These are phyloP conservation scores for Russula compacta DNA, from an alignment of 768 basidiomycete genomes.

Conservation along the genomic window DNA sequence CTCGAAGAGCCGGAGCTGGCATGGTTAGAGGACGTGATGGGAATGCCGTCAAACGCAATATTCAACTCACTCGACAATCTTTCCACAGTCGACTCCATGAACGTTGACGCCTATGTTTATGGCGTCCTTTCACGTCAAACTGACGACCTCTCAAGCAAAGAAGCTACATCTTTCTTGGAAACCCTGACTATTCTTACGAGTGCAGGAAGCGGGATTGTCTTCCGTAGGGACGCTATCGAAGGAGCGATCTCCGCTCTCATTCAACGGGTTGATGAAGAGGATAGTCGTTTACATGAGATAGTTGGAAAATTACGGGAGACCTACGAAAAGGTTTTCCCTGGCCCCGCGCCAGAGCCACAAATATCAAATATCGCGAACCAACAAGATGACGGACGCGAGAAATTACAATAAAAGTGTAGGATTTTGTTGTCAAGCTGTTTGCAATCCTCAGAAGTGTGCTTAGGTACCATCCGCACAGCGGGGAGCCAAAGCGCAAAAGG, in stretches of 20 bases:
- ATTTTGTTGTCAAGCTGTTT: neutral
- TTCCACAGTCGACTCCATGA: neutral
- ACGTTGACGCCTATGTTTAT: conserved; percentile 1
- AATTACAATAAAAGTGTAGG: neutral
- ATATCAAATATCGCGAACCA: neutral
- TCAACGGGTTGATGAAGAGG: neutral
- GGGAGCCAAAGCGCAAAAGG: neutral
- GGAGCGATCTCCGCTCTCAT: neutral
- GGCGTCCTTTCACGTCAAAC: conserved; percentile 1
- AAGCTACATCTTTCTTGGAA: neutral
- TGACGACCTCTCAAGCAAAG: neutral
- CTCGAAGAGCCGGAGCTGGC: neutral
- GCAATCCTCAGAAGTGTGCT: no score
- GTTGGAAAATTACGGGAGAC: neutral
- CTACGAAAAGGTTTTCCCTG: neutral
- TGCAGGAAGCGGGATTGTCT: neutral
- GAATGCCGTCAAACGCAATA: neutral
- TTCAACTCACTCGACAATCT: neutral
- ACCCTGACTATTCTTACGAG: neutral
- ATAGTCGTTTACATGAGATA: conserved; percentile 26
- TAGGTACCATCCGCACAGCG: no score
- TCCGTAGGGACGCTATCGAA: neutral
- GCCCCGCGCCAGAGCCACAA: neutral
- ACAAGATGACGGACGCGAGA: neutral
- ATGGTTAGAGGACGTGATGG: conserved; percentile 5